Percentiles rank a stretch among this genome's conserved stretches.
phyloP scores from a whole-genome alignment of 2,329 filamentous ascomycete genomes.

The Aspergillus phoenicis region DNA sequence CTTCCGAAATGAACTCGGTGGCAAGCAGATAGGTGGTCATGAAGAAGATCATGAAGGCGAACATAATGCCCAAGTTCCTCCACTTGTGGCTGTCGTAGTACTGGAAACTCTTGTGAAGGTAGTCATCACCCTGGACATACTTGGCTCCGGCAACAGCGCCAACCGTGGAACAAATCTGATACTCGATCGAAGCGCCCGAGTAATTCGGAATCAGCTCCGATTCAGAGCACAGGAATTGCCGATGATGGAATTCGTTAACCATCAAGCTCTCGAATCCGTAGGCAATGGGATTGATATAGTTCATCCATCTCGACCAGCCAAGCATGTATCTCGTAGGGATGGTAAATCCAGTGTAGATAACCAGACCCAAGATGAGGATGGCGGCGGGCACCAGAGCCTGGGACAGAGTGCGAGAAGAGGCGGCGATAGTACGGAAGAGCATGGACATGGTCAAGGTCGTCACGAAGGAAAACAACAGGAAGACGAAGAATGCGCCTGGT shows the following conservation, averaged over 20 bases:
- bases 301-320: slow-evolving; percentile 80
- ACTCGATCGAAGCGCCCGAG: slow-evolving; percentile 25
- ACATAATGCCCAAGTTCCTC: slow-evolving; percentile 69
- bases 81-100: slow-evolving; percentile 65
- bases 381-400: slow-evolving; percentile 61
- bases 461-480: slow-evolving; percentile 73
- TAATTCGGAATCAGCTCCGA: slow-evolving; percentile 50
- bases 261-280: slow-evolving; percentile 81
- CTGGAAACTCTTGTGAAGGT: slow-evolving; percentile 56
- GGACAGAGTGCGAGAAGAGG: slow-evolving; percentile 67
- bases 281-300: slow-evolving; percentile 75
- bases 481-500: slow-evolving; percentile 80
- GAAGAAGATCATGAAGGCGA: slow-evolving; percentile 67
- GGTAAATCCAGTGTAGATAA: slow-evolving; percentile 55
- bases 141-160: slow-evolving; percentile 59
- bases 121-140: slow-evolving; percentile 61
- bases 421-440: slow-evolving; percentile 81
- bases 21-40: slow-evolving; percentile 63
- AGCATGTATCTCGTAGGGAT: slow-evolving; percentile 64
- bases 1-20: slow-evolving; percentile 64
- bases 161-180: slow-evolving; percentile 61
- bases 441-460: slow-evolving; percentile 80
- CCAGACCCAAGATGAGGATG: slow-evolving; percentile 48
- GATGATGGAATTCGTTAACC: slow-evolving; percentile 76
- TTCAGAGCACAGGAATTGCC: slow-evolving; percentile 56